These are phyloP conservation scores for Leccinum truebloodii DNA, from an alignment of 768 basidiomycete species.

Conservation along the genomic window DNA sequence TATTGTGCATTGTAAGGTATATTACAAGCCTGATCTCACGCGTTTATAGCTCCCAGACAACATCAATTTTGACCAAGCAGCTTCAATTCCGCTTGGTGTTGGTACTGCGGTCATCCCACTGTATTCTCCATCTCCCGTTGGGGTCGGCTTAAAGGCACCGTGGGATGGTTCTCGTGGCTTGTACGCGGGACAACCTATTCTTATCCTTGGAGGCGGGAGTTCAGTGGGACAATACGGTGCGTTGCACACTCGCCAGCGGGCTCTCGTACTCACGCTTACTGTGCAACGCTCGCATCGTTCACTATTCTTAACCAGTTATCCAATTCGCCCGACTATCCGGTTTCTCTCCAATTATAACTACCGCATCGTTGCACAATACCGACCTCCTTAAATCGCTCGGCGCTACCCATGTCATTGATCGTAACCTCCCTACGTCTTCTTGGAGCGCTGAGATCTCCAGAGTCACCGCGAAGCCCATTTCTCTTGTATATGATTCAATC, in stretches of 20 bases:
- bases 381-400: conserved; percentile 36
- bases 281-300: neutral
- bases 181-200: conserved; percentile 31
- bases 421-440: conserved; percentile 18
- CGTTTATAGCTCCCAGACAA: conserved; percentile 36
- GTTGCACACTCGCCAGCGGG: conserved; percentile 28
- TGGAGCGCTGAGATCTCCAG: conserved; percentile 18
- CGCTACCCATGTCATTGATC: conserved; percentile 40
- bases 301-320: conserved; percentile 23
- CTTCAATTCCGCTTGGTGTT: conserved; percentile 37
- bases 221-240: conserved; percentile 41
- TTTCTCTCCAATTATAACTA: conserved; percentile 41
- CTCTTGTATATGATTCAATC: conserved; percentile 30
- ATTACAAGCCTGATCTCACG: conserved; percentile 13
- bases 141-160: conserved; percentile 35
- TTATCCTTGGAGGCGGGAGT: conserved; percentile 40
- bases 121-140: conserved; percentile 29
- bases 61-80: conserved; percentile 39
- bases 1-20: neutral
- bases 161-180: conserved; percentile 36
- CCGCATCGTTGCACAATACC: conserved; percentile 38
- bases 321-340: conserved; percentile 38
- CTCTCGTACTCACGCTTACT: conserved; percentile 4
- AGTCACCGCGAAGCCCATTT: conserved; percentile 16
- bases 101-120: conserved; percentile 35